Percentiles rank a stretch among this genome's conserved stretches.
Conservation (phyloP, 257 asterid species). For the Nicotiana benthamiana region DNA sequence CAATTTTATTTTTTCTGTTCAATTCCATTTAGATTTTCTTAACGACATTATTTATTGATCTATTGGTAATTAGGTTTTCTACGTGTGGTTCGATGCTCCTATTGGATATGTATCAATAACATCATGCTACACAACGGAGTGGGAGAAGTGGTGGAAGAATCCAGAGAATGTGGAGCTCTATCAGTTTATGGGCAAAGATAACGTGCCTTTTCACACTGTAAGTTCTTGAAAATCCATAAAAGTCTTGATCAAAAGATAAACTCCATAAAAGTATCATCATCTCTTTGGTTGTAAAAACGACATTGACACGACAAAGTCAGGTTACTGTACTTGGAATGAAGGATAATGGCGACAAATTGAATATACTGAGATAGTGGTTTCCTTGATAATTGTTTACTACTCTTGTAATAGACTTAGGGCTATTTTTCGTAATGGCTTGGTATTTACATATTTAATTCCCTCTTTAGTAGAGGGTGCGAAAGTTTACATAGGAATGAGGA, state of each 20-base stretch:
- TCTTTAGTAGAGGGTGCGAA: not conserved
- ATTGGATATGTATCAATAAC: constrained; percentile 90
- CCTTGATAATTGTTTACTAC: not conserved
- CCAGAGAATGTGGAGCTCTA: constrained; percentile 85
- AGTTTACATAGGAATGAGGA: not conserved
- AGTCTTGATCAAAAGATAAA: not conserved
- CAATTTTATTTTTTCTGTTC: not conserved
- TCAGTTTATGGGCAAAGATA: constrained; percentile 98
- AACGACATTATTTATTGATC: not conserved
- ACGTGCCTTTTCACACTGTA: constrained; percentile 95
- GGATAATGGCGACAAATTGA: not conserved
- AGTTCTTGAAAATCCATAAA: constrained; percentile 13
- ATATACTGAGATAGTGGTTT: not conserved
- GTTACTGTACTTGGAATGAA: not conserved
- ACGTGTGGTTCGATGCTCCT: constrained; percentile 97
- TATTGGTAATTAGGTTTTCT: constrained; percentile 60
- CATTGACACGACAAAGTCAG: not conserved
- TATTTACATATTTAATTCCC: not conserved
- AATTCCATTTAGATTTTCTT: not conserved
- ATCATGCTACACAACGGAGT: constrained; percentile 76
- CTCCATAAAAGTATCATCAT: not conserved
- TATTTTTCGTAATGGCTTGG: not conserved
- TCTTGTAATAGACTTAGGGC: not conserved
- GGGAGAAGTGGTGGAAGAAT: constrained; percentile 99
- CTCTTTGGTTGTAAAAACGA: not conserved